Conservation (phyloP, 2,329 filamentous ascomycete species). For the Pseudocercospora crystallina region DNA sequence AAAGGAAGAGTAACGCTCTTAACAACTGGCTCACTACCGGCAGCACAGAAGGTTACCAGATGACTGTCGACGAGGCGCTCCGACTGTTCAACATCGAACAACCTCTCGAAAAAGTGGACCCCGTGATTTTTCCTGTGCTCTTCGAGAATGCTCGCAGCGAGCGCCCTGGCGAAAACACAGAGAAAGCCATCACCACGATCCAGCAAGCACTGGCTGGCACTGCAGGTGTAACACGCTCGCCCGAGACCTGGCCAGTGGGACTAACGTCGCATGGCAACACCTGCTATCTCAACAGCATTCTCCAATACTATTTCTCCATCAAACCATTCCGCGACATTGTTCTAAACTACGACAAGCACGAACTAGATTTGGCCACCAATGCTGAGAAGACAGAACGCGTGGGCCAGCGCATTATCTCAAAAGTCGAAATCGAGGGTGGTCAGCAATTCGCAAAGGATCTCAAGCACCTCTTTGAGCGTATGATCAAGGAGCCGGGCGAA, state of each 20-base stretch:
- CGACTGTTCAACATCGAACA: slow-evolving; percentile 41
- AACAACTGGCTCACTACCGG: slow-evolving; percentile 55
- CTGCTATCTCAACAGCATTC: slow-evolving; percentile 93
- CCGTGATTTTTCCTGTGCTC: slow-evolving; percentile 19
- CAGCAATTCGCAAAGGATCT: slow-evolving; percentile 38
- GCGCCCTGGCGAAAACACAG: slow-evolving; percentile 33
- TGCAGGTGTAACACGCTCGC: slow-evolving; percentile 14
- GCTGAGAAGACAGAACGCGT: slow-evolving; percentile 67
- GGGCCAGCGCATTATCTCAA: slow-evolving; percentile 64
- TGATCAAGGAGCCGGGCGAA: slow-evolving; percentile 34
- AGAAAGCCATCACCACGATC: slow-evolving; percentile 35
- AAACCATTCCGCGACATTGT: slow-evolving; percentile 78
- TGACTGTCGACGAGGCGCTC: slow-evolving; percentile 58
- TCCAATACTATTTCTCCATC: slow-evolving; percentile 93
- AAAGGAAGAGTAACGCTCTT: slow-evolving; percentile 56
- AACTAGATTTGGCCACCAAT: slow-evolving; percentile 66
- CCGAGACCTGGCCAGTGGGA: slow-evolving; percentile 68
- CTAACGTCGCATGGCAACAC: slow-evolving; percentile 95
- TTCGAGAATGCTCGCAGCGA: slow-evolving; percentile 28
- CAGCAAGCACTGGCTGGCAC: slow-evolving; percentile 27
- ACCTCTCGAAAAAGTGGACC: slow-evolving; percentile 27
- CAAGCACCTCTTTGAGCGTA: slow-evolving; percentile 36
- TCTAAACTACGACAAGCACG: slow-evolving; percentile 69
- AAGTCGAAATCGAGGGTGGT: slow-evolving; percentile 35
- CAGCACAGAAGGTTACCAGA: slow-evolving; percentile 49